phyloP scores from a whole-genome alignment of 208 protist genomes.

The Trichomonas gallinae region DNA sequence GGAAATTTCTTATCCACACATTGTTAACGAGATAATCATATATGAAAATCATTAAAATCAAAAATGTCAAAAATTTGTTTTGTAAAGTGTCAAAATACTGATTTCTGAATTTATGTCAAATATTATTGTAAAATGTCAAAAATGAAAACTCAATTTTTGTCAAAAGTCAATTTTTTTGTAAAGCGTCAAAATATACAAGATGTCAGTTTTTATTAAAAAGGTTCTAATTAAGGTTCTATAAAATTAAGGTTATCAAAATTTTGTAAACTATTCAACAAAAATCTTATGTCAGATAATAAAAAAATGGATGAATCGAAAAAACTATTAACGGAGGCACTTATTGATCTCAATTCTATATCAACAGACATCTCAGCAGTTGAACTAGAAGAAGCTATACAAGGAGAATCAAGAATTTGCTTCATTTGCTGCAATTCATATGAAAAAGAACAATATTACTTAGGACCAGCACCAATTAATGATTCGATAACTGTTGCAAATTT shows the following conservation, averaged over 20 bases:
- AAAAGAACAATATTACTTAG: neutral
- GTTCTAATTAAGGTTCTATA: too few species aligned
- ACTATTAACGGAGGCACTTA: neutral
- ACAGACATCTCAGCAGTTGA: neutral
- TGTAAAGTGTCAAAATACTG: too few species aligned
- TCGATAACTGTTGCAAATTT: neutral
- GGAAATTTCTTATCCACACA: too few species aligned
- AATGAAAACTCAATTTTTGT: too few species aligned
- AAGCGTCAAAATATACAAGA: too few species aligned
- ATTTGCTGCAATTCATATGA: slow-evolving; percentile 7
- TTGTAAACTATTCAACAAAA: neutral
- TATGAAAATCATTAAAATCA: too few species aligned
- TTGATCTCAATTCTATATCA: neutral
- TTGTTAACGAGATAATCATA: too few species aligned
- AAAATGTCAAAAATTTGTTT: too few species aligned
- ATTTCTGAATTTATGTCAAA: too few species aligned
- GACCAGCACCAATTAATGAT: neutral
- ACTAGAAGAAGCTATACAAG: neutral
- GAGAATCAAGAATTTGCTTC: neutral
- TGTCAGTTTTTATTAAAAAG: too few species aligned
- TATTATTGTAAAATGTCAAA: too few species aligned
- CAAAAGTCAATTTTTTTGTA: too few species aligned
- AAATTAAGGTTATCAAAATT: neutral
- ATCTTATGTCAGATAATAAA: neutral
- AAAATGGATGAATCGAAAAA: neutral